Percentiles rank a stretch among this genome's conserved stretches.
Evolutionary conservation across 306 rosid species (phyloP).

Genomic region (Arachis hypogaea): DNA sequence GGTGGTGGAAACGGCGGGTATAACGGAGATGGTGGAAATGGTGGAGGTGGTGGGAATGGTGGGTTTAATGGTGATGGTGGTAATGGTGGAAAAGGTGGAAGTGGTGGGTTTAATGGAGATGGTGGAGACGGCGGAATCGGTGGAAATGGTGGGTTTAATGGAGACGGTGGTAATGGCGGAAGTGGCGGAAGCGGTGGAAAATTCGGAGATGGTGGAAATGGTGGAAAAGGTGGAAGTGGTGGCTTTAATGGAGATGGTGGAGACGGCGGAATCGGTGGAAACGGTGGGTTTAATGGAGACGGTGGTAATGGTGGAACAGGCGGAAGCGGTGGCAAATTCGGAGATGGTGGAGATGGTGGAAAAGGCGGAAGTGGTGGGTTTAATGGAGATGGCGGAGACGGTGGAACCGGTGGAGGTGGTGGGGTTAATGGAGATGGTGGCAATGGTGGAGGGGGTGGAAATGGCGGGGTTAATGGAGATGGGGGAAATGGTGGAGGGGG

Average conservation of each 20-base stretch:
- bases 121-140: not conserved
- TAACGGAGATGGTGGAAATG: constrained; percentile 33
- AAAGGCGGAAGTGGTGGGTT: constrained; percentile 31
- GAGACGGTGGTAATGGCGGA: no score
- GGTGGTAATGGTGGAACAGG: constrained; percentile 31
- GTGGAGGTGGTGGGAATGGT: constrained; percentile 3
- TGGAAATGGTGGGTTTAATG: no score
- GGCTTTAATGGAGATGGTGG: constrained; percentile 42
- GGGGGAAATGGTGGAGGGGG: constrained; percentile 35
- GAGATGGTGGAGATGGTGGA: constrained; percentile 30
- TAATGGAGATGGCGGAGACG: not conserved
- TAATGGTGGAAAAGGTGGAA: constrained; percentile 27
- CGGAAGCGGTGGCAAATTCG: constrained; percentile 9
- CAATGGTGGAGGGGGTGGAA: constrained; percentile 37
- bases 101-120: constrained; percentile 12
- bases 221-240: constrained; percentile 28
- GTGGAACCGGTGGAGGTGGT: not conserved
- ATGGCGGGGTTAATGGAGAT: constrained; percentile 20
- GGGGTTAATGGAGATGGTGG: no score
- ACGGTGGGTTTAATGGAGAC: constrained; percentile 28
- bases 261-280: constrained; percentile 38
- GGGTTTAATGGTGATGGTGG: constrained; percentile 32
- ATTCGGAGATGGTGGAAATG: constrained; percentile 16
- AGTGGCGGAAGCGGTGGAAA: constrained; percentile 16
- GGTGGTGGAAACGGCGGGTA: constrained; percentile 39